These are phyloP conservation scores for Escallonia rubra DNA, from an alignment of 129 eudicot species.

Conservation along the genomic window DNA sequence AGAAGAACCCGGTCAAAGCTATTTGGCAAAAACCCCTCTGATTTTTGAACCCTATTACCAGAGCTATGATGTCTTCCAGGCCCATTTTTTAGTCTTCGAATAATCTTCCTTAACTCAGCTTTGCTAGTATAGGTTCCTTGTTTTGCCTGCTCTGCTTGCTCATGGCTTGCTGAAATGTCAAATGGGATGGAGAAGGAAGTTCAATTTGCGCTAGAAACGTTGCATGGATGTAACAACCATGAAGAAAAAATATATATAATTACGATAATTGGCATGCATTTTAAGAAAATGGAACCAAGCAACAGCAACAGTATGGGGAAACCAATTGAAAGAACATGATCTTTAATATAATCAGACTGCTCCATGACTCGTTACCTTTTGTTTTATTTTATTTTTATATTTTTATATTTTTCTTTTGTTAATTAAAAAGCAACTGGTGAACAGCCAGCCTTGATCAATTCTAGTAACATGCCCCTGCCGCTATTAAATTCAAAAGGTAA, in stretches of 20 bases:
- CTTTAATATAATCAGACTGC: too few species aligned
- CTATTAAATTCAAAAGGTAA: too few species aligned
- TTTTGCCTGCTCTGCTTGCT: conserved; percentile 29
- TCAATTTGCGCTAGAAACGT: not conserved
- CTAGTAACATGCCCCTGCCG: too few species aligned
- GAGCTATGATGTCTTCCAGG: conserved; percentile 56
- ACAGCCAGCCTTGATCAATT: too few species aligned
- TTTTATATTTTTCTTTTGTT: too few species aligned
- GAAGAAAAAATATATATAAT: conserved; percentile 1
- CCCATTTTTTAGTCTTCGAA: conserved; percentile 63
- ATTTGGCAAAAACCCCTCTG: conserved; percentile 75
- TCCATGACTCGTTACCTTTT: too few species aligned
- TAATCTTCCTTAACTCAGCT: conserved; percentile 40
- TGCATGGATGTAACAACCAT: not conserved
- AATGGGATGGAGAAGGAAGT: conserved; percentile 14
- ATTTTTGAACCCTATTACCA: conserved; percentile 69
- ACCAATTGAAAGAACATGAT: too few species aligned
- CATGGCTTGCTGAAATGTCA: conserved; percentile 25
- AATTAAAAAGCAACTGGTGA: too few species aligned
- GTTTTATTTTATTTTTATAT: too few species aligned
- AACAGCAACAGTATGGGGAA: too few species aligned
- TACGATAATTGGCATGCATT: not conserved
- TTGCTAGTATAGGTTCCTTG: conserved; percentile 35
- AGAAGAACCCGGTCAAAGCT: conserved; percentile 98
- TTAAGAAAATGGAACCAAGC: too few species aligned